These are phyloP conservation scores for Arachnomyces sp. DNA, from an alignment of 2,329 filamentous ascomycete genomes.

Conservation along the genomic window DNA sequence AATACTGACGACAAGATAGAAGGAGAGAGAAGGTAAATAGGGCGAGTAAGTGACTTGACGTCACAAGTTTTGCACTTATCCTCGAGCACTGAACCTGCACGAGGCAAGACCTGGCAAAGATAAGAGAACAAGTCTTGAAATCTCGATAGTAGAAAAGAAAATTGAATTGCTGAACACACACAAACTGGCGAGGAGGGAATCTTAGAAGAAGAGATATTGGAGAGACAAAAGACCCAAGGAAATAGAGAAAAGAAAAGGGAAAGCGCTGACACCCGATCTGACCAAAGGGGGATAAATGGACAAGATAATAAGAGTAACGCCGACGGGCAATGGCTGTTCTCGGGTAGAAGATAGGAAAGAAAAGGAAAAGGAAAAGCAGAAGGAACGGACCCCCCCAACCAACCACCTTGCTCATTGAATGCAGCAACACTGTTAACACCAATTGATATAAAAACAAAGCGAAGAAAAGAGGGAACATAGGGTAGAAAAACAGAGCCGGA, in stretches of 20 bases:
- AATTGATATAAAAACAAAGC: slow-evolving; percentile 5
- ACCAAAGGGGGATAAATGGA: no score
- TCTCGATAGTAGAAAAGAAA: background rate
- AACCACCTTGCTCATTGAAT: slow-evolving; percentile 1
- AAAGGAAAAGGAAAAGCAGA: background rate
- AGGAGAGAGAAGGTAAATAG: no score
- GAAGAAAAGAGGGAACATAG: slow-evolving; percentile 7
- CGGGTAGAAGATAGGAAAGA: background rate
- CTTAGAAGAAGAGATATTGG: slow-evolving; percentile 1
- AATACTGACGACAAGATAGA: no score
- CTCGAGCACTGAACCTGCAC: no score
- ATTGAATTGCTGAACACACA: background rate
- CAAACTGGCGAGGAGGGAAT: slow-evolving; percentile 1
- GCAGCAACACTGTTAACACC: background rate
- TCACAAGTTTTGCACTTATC: no score
- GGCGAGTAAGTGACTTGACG: no score
- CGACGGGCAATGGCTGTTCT: slow-evolving; percentile 1
- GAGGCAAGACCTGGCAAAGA: background rate
- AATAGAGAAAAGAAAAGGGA: slow-evolving; percentile 5
- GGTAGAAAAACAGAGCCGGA: slow-evolving; percentile 9
- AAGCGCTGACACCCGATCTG: no score
- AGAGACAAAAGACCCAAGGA: slow-evolving; percentile 10
- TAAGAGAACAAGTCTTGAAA: background rate
- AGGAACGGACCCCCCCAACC: background rate
- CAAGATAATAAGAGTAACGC: slow-evolving; percentile 1